Evolutionary conservation across 2,329 filamentous ascomycete genomes (phyloP).

Genomic region (Neocatenulostroma microsporum): DNA sequence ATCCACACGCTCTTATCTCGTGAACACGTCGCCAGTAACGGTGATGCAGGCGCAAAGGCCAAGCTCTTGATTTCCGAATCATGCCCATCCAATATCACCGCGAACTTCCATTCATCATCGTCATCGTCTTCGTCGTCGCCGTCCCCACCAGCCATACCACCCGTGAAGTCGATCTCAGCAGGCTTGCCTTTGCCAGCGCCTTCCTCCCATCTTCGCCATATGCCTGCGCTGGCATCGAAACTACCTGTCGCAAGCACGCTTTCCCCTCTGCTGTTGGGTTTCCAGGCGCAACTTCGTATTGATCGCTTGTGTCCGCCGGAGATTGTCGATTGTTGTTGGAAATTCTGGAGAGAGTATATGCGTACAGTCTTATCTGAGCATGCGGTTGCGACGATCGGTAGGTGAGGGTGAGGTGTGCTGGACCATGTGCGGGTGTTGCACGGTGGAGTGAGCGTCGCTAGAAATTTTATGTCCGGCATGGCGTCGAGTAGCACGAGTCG

Average conservation of each 20-base stretch:
- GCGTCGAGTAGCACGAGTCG: neutral
- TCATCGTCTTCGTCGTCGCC: constrained; percentile 43
- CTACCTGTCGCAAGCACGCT: constrained; percentile 83
- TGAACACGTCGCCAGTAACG: constrained; percentile 79
- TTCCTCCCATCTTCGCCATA: constrained; percentile 59
- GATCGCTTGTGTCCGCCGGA: constrained; percentile 85
- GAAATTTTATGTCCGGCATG: constrained; percentile 31
- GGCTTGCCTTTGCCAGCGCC: constrained; percentile 15
- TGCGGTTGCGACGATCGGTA: constrained; percentile 81
- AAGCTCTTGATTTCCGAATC: constrained; percentile 87
- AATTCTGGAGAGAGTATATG: constrained; percentile 77
- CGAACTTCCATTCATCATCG: constrained; percentile 84
- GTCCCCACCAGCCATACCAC: constrained; percentile 22
- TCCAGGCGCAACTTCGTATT: constrained; percentile 82
- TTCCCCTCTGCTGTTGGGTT: constrained; percentile 57
- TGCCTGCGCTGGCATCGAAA: constrained; percentile 84
- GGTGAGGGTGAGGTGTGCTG: constrained; percentile 73
- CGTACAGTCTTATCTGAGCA: constrained; percentile 80
- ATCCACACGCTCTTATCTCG: constrained; percentile 96
- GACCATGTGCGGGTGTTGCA: constrained; percentile 67
- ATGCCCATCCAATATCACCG: constrained; percentile 86
- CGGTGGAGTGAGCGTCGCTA: constrained; percentile 48
- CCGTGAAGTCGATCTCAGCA: constrained; percentile 28
- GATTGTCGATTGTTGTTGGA: constrained; percentile 69
- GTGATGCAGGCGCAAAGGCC: constrained; percentile 64